These are phyloP conservation scores for Miamiensis avidus DNA, from an alignment of 169 alveolate species.

Conservation along the genomic window DNA sequence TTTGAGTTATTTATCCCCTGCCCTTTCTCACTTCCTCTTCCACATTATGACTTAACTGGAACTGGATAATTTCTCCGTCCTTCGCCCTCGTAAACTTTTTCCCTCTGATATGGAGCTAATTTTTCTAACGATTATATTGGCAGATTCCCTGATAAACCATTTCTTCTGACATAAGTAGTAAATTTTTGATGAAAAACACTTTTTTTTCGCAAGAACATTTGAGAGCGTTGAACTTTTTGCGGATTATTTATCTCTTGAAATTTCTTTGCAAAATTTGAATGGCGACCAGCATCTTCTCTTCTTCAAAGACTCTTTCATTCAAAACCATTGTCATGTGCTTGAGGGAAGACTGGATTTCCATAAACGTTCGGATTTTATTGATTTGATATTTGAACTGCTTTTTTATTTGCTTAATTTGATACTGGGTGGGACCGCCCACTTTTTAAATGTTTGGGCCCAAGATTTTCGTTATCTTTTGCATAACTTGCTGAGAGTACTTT, in stretches of 20 bases:
- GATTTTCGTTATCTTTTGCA: no score
- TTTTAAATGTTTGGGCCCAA: background rate
- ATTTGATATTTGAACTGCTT: no score
- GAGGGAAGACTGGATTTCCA: background rate
- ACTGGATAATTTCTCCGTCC: background rate
- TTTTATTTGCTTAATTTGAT: no score
- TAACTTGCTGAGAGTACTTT: background rate
- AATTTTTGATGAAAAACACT: background rate
- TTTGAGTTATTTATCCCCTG: background rate
- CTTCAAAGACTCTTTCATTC: background rate
- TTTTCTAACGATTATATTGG: background rate
- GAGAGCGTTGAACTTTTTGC: background rate
- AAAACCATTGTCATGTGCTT: background rate
- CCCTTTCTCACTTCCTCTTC: background rate
- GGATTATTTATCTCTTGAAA: background rate
- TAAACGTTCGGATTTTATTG: background rate
- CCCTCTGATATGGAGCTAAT: background rate
- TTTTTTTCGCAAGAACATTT: background rate
- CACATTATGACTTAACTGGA: background rate
- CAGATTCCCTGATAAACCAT: background rate
- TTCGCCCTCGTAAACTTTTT: background rate
- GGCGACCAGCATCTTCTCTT: background rate
- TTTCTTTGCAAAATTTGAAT: no score
- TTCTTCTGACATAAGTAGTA: background rate
- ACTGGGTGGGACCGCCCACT: background rate